Conservation (phyloP, 2,329 filamentous ascomycete species). For the Arthrocladium fulminans region DNA sequence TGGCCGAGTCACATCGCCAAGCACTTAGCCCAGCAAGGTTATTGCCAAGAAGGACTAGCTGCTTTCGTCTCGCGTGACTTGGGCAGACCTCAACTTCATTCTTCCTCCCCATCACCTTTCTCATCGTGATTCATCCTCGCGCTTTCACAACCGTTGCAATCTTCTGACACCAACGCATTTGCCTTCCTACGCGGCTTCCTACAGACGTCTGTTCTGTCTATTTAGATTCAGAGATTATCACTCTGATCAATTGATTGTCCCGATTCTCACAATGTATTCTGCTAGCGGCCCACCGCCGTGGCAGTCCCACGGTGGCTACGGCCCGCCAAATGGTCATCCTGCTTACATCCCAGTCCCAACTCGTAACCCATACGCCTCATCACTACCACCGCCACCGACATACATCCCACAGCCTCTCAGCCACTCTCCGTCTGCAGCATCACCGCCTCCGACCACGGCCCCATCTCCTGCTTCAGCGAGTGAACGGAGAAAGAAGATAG, state of each 20-base stretch:
- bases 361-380: constrained; percentile 49
- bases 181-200: not conserved
- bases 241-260: not conserved
- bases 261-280: constrained; percentile 18
- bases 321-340: constrained; percentile 33
- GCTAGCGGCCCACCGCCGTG: constrained; percentile 18
- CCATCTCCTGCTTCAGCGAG: constrained; percentile 29
- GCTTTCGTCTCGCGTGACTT: not conserved
- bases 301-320: constrained; percentile 17
- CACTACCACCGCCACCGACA: constrained; percentile 20
- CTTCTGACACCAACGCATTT: not conserved
- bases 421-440: constrained; percentile 18
- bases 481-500: constrained; percentile 49
- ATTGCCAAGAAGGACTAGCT: constrained; percentile 1
- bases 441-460: constrained; percentile 26
- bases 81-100: not conserved
- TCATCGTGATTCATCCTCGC: not conserved
- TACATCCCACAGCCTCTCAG: constrained; percentile 24
- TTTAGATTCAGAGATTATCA: not conserved
- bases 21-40: not conserved
- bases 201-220: not conserved
- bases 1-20: no score
- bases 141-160: not conserved
- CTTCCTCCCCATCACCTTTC: not conserved
- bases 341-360: constrained; percentile 56